Evolutionary conservation across 495 filamentous ascomycete genomes (phyloP).

Genomic region (Friedmanniomyces simplex): DNA sequence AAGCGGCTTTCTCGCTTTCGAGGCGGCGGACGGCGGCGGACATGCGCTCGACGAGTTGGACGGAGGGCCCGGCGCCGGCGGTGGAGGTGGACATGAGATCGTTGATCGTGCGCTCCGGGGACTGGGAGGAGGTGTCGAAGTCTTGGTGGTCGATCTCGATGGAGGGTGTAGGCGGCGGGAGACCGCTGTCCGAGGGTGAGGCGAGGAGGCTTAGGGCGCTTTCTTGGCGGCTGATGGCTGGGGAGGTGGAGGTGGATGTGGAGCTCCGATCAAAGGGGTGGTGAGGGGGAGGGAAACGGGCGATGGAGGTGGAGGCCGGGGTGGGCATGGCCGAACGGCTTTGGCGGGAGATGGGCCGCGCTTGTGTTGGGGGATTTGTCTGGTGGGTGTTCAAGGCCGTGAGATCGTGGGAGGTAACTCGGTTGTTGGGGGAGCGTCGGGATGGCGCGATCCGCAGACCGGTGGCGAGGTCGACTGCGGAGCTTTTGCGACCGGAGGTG

Average conservation of each 20-base stretch:
- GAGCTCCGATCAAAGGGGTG: background rate
- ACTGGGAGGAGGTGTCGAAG: slow-evolving; percentile 54
- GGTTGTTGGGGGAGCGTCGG: slow-evolving; percentile 6
- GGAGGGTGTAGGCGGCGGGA: slow-evolving; percentile 37
- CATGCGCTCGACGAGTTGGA: slow-evolving; percentile 96
- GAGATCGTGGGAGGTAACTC: slow-evolving; percentile 23
- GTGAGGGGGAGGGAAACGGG: slow-evolving; percentile 18
- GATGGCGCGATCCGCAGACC: slow-evolving; percentile 15
- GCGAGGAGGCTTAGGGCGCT: slow-evolving; percentile 23
- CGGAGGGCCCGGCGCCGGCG: slow-evolving; percentile 77
- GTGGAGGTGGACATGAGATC: slow-evolving; percentile 87
- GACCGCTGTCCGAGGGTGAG: slow-evolving; percentile 15
- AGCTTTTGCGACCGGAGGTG: slow-evolving; percentile 19
- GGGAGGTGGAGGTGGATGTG: slow-evolving; percentile 21
- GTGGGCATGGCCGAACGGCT: slow-evolving; percentile 32
- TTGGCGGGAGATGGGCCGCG: slow-evolving; percentile 19
- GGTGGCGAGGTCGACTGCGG: slow-evolving; percentile 16
- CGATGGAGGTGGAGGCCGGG: background rate
- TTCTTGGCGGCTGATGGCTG: slow-evolving; percentile 26
- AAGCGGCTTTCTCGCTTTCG: slow-evolving; percentile 79
- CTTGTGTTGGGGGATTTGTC: background rate
- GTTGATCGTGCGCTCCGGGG: slow-evolving; percentile 62
- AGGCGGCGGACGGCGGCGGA: slow-evolving; percentile 80
- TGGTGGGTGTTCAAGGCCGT: slow-evolving; percentile 35
- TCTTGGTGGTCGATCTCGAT: slow-evolving; percentile 52